Evolutionary conservation across 2,329 filamentous ascomycete species (phyloP).

Genomic region (Apiospora saccharicola): DNA sequence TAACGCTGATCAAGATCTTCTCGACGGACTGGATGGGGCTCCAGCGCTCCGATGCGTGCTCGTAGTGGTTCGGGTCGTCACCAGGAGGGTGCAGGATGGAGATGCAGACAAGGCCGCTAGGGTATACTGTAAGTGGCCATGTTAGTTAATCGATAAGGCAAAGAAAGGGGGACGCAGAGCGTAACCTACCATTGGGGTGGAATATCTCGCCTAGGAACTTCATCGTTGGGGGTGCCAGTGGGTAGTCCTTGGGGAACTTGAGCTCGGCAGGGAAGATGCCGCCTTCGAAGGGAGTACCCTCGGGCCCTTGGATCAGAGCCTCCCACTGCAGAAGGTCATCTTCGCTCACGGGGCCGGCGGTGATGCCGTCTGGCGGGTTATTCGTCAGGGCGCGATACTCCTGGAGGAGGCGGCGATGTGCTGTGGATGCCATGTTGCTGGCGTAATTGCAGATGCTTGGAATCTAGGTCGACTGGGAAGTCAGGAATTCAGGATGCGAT

Average conservation of each 20-base stretch:
- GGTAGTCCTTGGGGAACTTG: slow-evolving; percentile 95
- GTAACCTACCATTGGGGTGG: slow-evolving; percentile 85
- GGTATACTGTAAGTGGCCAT: slow-evolving; percentile 71
- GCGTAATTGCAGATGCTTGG: background rate
- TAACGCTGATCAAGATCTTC: slow-evolving; percentile 95
- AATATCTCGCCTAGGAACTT: slow-evolving; percentile 93
- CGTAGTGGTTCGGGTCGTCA: slow-evolving; percentile 98
- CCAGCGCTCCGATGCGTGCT: slow-evolving; percentile 95
- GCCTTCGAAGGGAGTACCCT: slow-evolving; percentile 94
- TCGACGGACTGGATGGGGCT: slow-evolving; percentile 96
- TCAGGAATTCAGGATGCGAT: background rate
- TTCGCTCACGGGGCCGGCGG: slow-evolving; percentile 89
- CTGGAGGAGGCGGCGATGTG: slow-evolving; percentile 85
- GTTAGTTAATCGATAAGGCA: slow-evolving; percentile 10
- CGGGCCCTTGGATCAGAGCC: slow-evolving; percentile 92
- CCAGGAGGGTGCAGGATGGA: slow-evolving; percentile 97
- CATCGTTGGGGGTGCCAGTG: slow-evolving; percentile 95
- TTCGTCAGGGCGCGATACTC: slow-evolving; percentile 95
- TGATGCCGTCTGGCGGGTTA: slow-evolving; percentile 97
- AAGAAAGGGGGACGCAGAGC: slow-evolving; percentile 19
- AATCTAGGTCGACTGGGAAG: background rate
- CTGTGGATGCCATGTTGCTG: slow-evolving; percentile 53
- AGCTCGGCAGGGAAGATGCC: slow-evolving; percentile 95
- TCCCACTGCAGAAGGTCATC: slow-evolving; percentile 98
- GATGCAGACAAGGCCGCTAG: slow-evolving; percentile 92